Percentiles rank a stretch among this genome's conserved stretches.
These are phyloP conservation scores for Lentinula raphanica DNA, from an alignment of 768 basidiomycete genomes.

Conservation along the genomic window DNA sequence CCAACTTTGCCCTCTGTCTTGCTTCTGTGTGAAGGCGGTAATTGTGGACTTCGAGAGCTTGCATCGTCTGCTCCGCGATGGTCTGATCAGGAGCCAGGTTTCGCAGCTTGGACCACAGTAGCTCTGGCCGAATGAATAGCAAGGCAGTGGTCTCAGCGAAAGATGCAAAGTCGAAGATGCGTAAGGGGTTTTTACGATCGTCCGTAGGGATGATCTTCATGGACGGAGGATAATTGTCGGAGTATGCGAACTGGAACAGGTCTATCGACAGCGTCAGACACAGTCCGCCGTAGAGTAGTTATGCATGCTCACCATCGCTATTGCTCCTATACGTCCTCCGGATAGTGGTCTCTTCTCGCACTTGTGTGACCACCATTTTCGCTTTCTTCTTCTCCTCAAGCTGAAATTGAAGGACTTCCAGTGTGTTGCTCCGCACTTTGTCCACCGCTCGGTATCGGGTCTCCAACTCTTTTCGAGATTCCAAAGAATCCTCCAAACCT, in stretches of 20 bases:
- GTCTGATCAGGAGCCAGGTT: constrained; percentile 5
- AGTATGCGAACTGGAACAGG: constrained; percentile 13
- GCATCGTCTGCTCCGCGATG: constrained; percentile 10
- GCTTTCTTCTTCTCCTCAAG: background rate
- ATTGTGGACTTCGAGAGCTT: constrained; percentile 15
- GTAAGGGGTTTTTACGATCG: background rate
- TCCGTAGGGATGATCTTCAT: constrained; percentile 14
- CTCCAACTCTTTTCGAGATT: background rate
- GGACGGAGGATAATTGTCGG: constrained; percentile 18
- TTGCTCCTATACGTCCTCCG: background rate
- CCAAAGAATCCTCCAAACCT: background rate
- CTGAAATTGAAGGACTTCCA: background rate
- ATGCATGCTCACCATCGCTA: background rate
- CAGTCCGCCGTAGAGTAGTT: no score
- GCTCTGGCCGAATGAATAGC: background rate
- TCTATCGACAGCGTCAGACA: background rate
- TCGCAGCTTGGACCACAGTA: background rate
- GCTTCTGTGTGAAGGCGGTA: constrained; percentile 7
- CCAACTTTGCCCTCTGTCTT: background rate
- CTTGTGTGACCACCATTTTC: background rate
- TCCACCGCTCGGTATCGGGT: background rate
- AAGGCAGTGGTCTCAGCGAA: constrained; percentile 11
- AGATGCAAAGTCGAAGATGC: constrained; percentile 16
- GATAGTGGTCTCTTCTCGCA: background rate
- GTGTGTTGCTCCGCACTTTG: background rate